phyloP scores from a whole-genome alignment of 73 alveolate genomes.

The Tetrahymena borealis region DNA sequence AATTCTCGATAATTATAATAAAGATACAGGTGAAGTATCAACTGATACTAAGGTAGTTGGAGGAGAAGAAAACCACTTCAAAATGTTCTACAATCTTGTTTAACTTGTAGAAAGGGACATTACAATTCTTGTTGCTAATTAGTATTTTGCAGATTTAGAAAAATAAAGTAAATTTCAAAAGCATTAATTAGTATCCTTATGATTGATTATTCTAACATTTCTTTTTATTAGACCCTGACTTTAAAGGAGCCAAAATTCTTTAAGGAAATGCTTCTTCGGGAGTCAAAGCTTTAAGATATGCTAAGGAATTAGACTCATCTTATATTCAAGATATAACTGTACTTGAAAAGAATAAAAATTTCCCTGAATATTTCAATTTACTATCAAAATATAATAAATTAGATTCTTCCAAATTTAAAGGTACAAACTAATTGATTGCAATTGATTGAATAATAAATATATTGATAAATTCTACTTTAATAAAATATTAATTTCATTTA shows the following conservation, averaged over 20 bases:
- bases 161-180: background rate
- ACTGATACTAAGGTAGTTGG: background rate
- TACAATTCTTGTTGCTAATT: background rate
- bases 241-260: background rate
- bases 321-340: background rate
- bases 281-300: background rate
- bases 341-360: background rate
- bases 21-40: background rate
- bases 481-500: no score
- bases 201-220: background rate
- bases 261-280: background rate
- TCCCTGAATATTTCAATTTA: background rate
- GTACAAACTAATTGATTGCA: no score
- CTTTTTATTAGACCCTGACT: background rate
- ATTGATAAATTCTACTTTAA: no score
- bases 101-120: background rate
- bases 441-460: no score
- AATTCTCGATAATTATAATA: background rate
- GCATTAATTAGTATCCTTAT: background rate
- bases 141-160: background rate
- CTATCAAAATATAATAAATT: background rate
- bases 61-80: background rate
- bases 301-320: background rate
- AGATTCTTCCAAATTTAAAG: background rate
- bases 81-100: constrained; percentile 1